phyloP scores from a whole-genome alignment of 2,329 filamentous ascomycete genomes.

The Fusarium sp. region DNA sequence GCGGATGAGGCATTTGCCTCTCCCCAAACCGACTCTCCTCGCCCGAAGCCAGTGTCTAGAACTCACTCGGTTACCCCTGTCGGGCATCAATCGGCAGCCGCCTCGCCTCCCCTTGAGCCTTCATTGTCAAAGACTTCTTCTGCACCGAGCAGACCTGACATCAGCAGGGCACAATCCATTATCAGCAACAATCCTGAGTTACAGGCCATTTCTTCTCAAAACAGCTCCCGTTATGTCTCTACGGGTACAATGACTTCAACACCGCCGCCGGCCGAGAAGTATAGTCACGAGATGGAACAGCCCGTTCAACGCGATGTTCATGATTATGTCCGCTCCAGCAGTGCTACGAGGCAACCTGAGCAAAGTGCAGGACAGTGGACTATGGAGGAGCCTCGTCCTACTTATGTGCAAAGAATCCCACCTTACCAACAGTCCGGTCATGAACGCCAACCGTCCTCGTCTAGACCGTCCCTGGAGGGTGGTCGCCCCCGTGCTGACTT shows the following conservation, averaged over 20 bases:
- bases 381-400: slow-evolving; percentile 37
- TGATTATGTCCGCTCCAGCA: slow-evolving; percentile 46
- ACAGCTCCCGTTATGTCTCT: slow-evolving; percentile 59
- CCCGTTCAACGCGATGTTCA: slow-evolving; percentile 35
- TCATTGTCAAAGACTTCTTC: slow-evolving; percentile 55
- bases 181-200: slow-evolving; percentile 72
- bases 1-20: slow-evolving; percentile 85
- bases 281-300: slow-evolving; percentile 23
- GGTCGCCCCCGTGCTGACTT: slow-evolving; percentile 45
- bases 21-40: slow-evolving; percentile 45
- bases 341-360: slow-evolving; percentile 46
- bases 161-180: slow-evolving; percentile 72
- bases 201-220: slow-evolving; percentile 65
- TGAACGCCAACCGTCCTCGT: slow-evolving; percentile 43
- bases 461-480: slow-evolving; percentile 45
- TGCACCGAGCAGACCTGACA: slow-evolving; percentile 58
- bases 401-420: slow-evolving; percentile 36
- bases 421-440: slow-evolving; percentile 47
- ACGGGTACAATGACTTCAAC: slow-evolving; percentile 84
- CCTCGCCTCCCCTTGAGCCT: slow-evolving; percentile 46
- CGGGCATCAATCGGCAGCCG: slow-evolving; percentile 35
- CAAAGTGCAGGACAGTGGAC: slow-evolving; percentile 24
- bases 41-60: slow-evolving; percentile 40
- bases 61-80: slow-evolving; percentile 50
- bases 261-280: slow-evolving; percentile 61